These are phyloP conservation scores for Solanum paucissectum DNA, from an alignment of 257 asterid species.

Conservation along the genomic window DNA sequence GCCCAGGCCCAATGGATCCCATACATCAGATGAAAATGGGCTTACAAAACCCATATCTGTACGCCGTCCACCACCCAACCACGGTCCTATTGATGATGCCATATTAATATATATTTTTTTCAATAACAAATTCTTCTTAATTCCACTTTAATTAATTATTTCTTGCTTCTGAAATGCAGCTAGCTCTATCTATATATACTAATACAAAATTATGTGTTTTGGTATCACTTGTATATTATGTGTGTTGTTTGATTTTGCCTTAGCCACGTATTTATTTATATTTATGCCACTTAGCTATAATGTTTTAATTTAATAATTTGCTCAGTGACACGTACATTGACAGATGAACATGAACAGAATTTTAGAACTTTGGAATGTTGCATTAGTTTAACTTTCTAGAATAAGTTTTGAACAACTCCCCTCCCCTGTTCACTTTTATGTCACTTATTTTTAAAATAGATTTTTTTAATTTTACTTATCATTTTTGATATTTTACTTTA, in stretches of 20 bases:
- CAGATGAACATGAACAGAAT: not conserved
- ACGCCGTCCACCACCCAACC: not conserved
- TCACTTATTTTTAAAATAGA: too few relatives aligned
- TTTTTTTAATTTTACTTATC: too few relatives aligned
- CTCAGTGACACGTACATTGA: not conserved
- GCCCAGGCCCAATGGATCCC: conserved; percentile 11
- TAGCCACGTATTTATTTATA: not conserved
- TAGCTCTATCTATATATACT: not conserved
- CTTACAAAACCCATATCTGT: not conserved
- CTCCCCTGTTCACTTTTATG: too few relatives aligned
- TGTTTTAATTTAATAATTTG: not conserved
- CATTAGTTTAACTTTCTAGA: too few relatives aligned
- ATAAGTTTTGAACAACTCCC: too few relatives aligned
- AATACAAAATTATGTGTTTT: not conserved
- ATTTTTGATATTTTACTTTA: too few relatives aligned
- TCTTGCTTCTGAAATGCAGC: not conserved
- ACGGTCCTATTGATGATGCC: not conserved
- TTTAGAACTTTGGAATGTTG: not conserved
- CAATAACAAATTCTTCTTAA: too few relatives aligned
- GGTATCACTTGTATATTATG: not conserved
- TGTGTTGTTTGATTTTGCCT: not conserved
- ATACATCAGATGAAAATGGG: conserved; percentile 19
- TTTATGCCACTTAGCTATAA: not conserved
- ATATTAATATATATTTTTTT: not conserved
- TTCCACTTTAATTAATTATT: not conserved